Evolutionary conservation across 257 asterid genomes (phyloP), one percentile per base, ranked within the genome.

Genomic region (Henckelia pumila): DNA sequence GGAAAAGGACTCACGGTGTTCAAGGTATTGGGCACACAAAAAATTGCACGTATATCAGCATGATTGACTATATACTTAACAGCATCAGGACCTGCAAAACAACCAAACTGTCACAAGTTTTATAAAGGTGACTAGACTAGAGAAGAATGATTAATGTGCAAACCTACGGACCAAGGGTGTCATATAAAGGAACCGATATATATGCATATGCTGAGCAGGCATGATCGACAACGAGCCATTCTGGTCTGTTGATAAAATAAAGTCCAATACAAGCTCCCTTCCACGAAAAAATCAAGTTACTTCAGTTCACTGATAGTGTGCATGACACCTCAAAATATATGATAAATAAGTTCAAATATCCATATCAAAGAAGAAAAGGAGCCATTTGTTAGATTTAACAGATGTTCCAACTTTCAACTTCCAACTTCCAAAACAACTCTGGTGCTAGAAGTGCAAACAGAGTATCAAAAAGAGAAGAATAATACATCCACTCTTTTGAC

Each of bases 121-220:
- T 73, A 71, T 55, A 64, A 62, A 76, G 61, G 44, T 53, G 44
- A 67, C 40, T 53, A 66, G 64, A 78, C 68, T 30, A 60, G 47
- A 61, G 64, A 79, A 78, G 70, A 57, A 44, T 57, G 62, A 69
- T 64, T 35, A 61, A 28, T 70, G 72, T 74, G 63, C 61, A 76
- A 72, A 73, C 74, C 64, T 72, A 86, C 97, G 66, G 64, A 92
- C 99, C 97, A 66, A 93, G 96, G 70, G 99, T 93, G 79, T 93
- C 99, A 63, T 93, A 93, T 82, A 93, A 85, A 62, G 99, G 99
- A 65, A 93, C 97, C 53, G 97, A 93, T 59, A 81, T 78, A 78
- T 76, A 89, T 10, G 99, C 88, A 85, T 81, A 93, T 71, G 97
- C 96, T 14, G 99, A 72, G 79, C 99, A 93, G 66, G 96, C 95